Conservation (phyloP, 2,329 filamentous ascomycete genomes). For the Aureobasidium sp. region DNA sequence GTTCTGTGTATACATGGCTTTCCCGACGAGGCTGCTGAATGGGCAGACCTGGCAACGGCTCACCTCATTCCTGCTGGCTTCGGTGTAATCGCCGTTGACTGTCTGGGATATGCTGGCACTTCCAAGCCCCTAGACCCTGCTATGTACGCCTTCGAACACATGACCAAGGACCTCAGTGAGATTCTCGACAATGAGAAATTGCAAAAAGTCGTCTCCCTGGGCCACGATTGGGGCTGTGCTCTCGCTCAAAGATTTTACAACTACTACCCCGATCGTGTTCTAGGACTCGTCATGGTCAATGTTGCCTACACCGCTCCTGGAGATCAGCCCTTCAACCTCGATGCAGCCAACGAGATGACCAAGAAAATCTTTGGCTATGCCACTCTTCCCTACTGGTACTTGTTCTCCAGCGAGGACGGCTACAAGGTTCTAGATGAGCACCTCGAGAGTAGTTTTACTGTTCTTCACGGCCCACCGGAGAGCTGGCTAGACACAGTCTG, state of each 20-base stretch:
- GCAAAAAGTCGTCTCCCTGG: constrained; percentile 35
- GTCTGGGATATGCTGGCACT: constrained; percentile 34
- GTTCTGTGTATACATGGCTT: constrained; percentile 44
- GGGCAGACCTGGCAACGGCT: constrained; percentile 35
- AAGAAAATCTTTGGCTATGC: constrained; percentile 33
- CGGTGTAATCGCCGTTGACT: constrained; percentile 34
- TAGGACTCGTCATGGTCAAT: constrained; percentile 39
- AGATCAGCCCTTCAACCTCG: constrained; percentile 32
- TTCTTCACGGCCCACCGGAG: constrained; percentile 19
- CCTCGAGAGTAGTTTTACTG: constrained; percentile 32
- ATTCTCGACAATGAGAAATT: constrained; percentile 36
- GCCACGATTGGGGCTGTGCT: constrained; percentile 45
- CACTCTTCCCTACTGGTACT: constrained; percentile 40
- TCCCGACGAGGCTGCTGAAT: constrained; percentile 42
- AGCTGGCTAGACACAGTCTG: constrained; percentile 34
- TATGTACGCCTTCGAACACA: constrained; percentile 33
- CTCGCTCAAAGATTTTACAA: constrained; percentile 38
- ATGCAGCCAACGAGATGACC: constrained; percentile 28
- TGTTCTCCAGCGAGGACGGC: constrained; percentile 38
- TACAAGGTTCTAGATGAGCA: constrained; percentile 33
- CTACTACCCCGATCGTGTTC: constrained; percentile 35
- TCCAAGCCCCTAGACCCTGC: constrained; percentile 35
- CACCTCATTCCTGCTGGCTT: constrained; percentile 35
- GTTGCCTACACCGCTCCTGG: constrained; percentile 36
- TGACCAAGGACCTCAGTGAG: constrained; percentile 34